These are phyloP conservation scores for Rhodamnia argentea DNA, from an alignment of 345 rosid genomes.

Conservation along the genomic window DNA sequence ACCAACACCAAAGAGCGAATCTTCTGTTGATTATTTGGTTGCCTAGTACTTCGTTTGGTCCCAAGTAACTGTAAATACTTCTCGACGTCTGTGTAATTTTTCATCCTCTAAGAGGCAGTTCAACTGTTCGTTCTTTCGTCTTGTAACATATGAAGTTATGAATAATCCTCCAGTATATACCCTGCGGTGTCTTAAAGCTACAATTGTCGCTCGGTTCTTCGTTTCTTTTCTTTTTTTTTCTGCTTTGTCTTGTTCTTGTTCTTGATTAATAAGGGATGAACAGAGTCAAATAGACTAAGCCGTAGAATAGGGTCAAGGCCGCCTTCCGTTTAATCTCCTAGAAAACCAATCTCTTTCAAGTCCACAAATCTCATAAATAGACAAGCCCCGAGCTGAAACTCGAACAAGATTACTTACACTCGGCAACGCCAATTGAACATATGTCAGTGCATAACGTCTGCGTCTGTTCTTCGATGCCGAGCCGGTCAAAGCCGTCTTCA, in stretches of 20 bases:
- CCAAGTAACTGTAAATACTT: neutral
- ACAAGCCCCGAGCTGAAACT: neutral
- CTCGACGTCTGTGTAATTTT: neutral
- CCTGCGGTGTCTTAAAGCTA: neutral
- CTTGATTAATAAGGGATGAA: neutral
- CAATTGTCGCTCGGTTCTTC: neutral
- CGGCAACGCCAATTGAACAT: neutral
- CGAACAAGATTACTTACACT: neutral
- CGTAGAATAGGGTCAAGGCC: neutral
- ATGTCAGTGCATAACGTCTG: neutral
- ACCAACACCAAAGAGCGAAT: neutral
- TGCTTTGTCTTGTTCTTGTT: neutral
- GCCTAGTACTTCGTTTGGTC: neutral
- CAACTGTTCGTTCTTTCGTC: neutral
- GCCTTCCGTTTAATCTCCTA: neutral
- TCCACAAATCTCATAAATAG: neutral
- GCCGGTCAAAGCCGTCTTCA: neutral
- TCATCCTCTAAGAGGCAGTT: neutral
- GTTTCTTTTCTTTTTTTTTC: neutral
- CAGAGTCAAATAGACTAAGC: neutral
- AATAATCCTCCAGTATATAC: neutral
- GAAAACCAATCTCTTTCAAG: neutral
- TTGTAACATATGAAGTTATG: neutral
- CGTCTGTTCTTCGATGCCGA: neutral
- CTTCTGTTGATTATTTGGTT: neutral